A percentile compares a stretch with the other conserved stretches of the same genome.
These are phyloP conservation scores for Juncus effusus DNA, from an alignment of 176 grass and related monocot genomes.

Conservation along the genomic window DNA sequence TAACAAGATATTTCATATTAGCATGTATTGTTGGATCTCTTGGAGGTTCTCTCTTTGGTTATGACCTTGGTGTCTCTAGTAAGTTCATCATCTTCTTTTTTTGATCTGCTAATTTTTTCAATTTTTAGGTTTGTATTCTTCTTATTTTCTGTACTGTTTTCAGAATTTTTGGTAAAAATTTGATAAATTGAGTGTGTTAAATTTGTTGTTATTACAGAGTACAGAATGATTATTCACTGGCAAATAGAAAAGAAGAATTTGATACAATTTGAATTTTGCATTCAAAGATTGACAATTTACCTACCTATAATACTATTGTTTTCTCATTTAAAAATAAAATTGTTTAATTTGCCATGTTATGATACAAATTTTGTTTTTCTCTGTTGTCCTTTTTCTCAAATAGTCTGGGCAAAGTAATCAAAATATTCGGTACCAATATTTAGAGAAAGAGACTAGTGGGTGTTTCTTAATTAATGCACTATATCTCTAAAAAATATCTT, in stretches of 20 bases:
- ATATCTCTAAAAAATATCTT: background rate
- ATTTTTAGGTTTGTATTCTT: background rate
- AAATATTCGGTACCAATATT: background rate
- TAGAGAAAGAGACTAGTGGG: background rate
- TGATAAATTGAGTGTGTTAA: background rate
- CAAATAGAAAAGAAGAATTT: background rate
- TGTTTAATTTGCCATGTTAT: too few relatives aligned
- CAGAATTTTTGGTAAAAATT: background rate
- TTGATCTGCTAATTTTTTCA: background rate
- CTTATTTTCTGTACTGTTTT: background rate
- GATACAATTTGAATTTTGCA: too few relatives aligned
- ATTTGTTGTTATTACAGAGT: background rate
- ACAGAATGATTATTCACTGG: background rate
- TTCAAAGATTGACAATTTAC: too few relatives aligned
- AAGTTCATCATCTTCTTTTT: background rate
- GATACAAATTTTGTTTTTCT: background rate
- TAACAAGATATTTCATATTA: slow-evolving; percentile 82
- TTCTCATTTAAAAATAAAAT: too few relatives aligned
- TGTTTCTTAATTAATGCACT: background rate
- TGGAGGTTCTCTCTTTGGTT: slow-evolving; percentile 96
- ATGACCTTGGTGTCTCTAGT: slow-evolving; percentile 96
- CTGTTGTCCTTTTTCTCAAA: background rate
- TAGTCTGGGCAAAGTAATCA: background rate
- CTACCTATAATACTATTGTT: too few relatives aligned
- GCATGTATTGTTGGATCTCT: slow-evolving; percentile 90